These are phyloP conservation scores for Malassezia globosa DNA, from an alignment of 1,284 basidiomycete species.

Conservation along the genomic window DNA sequence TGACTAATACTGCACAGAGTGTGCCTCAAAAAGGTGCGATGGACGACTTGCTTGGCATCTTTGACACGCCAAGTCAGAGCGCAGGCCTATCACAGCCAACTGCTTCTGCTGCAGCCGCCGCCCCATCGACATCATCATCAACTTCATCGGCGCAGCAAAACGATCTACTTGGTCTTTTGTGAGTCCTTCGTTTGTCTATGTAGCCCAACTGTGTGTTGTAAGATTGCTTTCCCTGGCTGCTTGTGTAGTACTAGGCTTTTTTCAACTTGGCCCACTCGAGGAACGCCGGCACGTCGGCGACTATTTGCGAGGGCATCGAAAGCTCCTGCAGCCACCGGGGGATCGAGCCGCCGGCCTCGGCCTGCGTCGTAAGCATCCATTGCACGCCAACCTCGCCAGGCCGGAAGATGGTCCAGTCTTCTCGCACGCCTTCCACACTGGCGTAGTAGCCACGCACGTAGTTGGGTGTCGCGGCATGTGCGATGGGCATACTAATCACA, in stretches of 20 bases:
- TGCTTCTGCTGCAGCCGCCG: neutral
- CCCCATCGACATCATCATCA: neutral
- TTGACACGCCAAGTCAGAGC: slow-evolving; percentile 9
- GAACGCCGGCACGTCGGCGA: slow-evolving; percentile 35
- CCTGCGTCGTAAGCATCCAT: slow-evolving; percentile 34
- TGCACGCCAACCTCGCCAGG: neutral
- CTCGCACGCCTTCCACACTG: slow-evolving; percentile 32
- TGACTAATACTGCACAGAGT: neutral
- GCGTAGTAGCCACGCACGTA: slow-evolving; percentile 34
- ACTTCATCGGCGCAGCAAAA: neutral
- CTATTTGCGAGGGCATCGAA: slow-evolving; percentile 32
- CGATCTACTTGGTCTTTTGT: slow-evolving; percentile 12
- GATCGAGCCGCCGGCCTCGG: slow-evolving; percentile 31
- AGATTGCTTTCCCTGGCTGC: neutral
- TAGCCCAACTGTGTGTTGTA: neutral
- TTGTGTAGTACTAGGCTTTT: neutral
- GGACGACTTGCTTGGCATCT: slow-evolving; percentile 14
- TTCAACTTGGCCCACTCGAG: slow-evolving; percentile 23
- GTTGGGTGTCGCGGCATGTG: slow-evolving; percentile 4
- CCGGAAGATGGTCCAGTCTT: slow-evolving; percentile 8
- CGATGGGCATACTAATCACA: slow-evolving; percentile 27
- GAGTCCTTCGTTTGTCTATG: neutral
- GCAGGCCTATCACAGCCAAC: too few relatives aligned
- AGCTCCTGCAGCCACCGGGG: slow-evolving; percentile 35
- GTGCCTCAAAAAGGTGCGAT: slow-evolving; percentile 1